Base-by-base conservation (phyloP, 345 rosid species). In the Sisymbrium irio region DNA sequence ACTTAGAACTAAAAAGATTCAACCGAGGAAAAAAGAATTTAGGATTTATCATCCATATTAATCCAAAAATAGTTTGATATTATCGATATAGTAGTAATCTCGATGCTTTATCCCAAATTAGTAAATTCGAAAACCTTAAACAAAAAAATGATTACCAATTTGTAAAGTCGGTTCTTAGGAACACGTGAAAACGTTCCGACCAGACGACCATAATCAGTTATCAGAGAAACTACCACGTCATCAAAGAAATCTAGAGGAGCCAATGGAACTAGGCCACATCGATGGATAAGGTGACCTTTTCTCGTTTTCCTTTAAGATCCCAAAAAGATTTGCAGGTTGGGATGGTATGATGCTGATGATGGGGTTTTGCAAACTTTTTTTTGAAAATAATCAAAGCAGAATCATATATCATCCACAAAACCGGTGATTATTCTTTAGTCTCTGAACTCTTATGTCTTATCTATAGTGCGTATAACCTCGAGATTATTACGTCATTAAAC, bases 151-250 rank as follows among this genome's bases (percentile, higher is more conserved):
- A 39, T 13, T 50, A 46, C n/a, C 27, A 44, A 60, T n/a, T 25
- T 37, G 42, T 39, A 49, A 53, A 62, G 79, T 53, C 70, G 59
- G 62, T 33, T 64, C 58, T 49, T 57, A 8, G 81, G 73, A 54
- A 57, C 97, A 82, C 85, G 88, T 83, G 95, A 85, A 75, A 44
- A 64, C 65, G 56, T 17, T 66, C 80, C 76, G 80, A 77, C 77
- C 80, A 65, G 67, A 18, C 67, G 76, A 77, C 77, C 74, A 51
- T 78, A 76, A 56, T 73, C 65, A 30, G 57, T 75, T 68, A 59
- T 58, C 53, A 35, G 77, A 78, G 11, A 10, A 15, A 35, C 1
- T 3, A 64, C 85, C 92, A 84, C 78, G 74, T 86, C 77, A 74
- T 78, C 83, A 58, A 59, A 39, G 45, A 78, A 89, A 88, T 88